A percentile compares a stretch with the other conserved stretches of the same genome.
Evolutionary conservation across 2,329 filamentous ascomycete species (phyloP).

Genomic region (Clarireedia sp.): DNA sequence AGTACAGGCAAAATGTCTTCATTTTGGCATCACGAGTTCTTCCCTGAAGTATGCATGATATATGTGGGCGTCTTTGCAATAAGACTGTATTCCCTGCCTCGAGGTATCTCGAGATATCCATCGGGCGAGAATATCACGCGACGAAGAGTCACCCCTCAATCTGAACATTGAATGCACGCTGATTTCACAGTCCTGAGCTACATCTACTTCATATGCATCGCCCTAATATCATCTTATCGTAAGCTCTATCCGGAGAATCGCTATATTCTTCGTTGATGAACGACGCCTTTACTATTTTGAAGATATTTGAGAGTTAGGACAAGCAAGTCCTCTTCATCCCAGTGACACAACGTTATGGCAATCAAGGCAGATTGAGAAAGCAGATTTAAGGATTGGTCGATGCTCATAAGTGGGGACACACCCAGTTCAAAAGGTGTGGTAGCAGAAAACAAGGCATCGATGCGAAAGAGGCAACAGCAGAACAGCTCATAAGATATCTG

Average conservation of each 20-base stretch:
- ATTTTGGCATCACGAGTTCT: no score
- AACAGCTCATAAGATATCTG: not conserved
- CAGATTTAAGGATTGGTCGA: not conserved
- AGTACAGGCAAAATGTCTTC: no score
- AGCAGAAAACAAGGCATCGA: not conserved
- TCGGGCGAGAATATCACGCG: no score
- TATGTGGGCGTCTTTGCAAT: no score
- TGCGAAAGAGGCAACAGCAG: constrained; percentile 1
- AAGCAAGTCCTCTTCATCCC: no score
- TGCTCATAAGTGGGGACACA: not conserved
- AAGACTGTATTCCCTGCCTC: no score
- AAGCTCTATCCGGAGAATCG: not conserved
- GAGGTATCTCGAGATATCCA: no score
- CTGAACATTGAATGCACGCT: not conserved
- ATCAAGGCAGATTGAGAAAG: not conserved
- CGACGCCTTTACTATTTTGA: no score
- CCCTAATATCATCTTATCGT: no score
- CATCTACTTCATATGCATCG: not conserved
- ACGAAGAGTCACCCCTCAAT: not conserved
- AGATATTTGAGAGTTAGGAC: no score
- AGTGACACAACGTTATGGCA: not conserved
- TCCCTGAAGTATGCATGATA: no score
- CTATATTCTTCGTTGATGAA: no score
- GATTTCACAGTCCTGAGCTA: not conserved
- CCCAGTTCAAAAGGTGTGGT: not conserved